Evolutionary conservation across 768 basidiomycete species (phyloP), one percentile per base, ranked within the genome.

Genomic region (Pleurotus giganteus): DNA sequence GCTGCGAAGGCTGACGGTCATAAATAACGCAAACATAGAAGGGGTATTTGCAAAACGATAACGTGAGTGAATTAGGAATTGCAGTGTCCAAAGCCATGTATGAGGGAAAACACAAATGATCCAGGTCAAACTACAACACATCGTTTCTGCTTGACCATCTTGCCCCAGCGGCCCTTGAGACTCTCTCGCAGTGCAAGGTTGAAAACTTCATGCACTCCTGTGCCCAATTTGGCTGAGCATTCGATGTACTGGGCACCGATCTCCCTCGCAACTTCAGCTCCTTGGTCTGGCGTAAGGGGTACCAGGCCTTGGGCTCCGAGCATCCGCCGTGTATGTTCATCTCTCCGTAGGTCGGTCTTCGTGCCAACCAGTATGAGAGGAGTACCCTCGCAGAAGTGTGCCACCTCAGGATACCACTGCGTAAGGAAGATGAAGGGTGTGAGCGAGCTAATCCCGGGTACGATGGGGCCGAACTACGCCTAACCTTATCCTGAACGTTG

Each of bases 181-280:
- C 92, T 92, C 75, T 98, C 94, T 68, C 83, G 83, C 57, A 98
- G 73, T 4, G 97, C 97, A 12, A 88, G 79, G 36, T 85, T 79
- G 69, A 99, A 98, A 32, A 98, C 95, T 43, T 95, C 93, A 59
- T 91, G 86, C 41, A 98, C 92, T 45, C 93, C 93, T 13, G 73
- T 75, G 4, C 94, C 92, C n/a, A 84, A 86, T 75, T 96, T 98
- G 43, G 95, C 91, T 29, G 88, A 91, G 71, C 97, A 98, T 69
- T 99, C 96, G 58, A 88, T 78, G 68, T 98, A 99, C 68, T 84
- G 81, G 15, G 94, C 94, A 23, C 94, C 94, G 49, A 99, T 98
- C 64, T 95, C 91, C 64, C 85, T 84, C 23, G 96, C 96, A 23
- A 96, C 88, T n/a, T 74, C 75, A 2, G 76, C 79, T 1, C 96